These are phyloP conservation scores for Orobanche coerulescens DNA, from an alignment of 257 asterid genomes.

Conservation along the genomic window DNA sequence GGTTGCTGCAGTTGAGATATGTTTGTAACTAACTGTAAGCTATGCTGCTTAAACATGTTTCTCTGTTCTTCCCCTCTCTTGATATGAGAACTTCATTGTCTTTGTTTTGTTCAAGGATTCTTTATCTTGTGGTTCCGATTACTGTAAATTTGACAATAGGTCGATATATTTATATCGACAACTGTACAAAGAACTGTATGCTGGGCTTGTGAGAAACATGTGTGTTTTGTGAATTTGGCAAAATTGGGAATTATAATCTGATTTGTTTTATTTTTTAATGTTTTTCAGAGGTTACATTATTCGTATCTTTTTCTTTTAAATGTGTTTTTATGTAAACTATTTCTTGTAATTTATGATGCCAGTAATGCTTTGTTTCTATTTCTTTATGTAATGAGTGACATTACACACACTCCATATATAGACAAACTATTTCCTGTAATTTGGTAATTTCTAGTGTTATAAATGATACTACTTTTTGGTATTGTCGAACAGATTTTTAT, in stretches of 20 bases:
- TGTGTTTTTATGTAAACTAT: not conserved
- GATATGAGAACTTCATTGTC: no score
- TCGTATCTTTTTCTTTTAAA: not conserved
- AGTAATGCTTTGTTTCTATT: not conserved
- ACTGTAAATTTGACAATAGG: constrained; percentile 16
- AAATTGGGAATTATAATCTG: constrained; percentile 9
- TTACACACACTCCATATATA: no score
- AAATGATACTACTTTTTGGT: no score
- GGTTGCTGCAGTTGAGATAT: constrained; percentile 75
- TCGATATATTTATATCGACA: not conserved
- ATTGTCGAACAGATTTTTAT: no score
- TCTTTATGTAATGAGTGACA: no score
- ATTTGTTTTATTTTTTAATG: no score
- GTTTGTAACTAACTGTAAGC: not conserved
- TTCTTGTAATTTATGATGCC: not conserved
- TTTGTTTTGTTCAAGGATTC: not conserved
- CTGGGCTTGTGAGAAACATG: constrained; percentile 12
- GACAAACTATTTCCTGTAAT: no score
- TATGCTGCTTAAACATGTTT: not conserved
- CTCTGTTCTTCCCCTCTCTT: no score
- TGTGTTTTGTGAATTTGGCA: not conserved
- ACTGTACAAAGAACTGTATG: constrained; percentile 9
- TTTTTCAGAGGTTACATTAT: constrained; percentile 1
- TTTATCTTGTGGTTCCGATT: not conserved
- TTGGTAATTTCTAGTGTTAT: no score